Evolutionary conservation across 495 filamentous ascomycete species (phyloP).

Genomic region (Penicillium argentinense): DNA sequence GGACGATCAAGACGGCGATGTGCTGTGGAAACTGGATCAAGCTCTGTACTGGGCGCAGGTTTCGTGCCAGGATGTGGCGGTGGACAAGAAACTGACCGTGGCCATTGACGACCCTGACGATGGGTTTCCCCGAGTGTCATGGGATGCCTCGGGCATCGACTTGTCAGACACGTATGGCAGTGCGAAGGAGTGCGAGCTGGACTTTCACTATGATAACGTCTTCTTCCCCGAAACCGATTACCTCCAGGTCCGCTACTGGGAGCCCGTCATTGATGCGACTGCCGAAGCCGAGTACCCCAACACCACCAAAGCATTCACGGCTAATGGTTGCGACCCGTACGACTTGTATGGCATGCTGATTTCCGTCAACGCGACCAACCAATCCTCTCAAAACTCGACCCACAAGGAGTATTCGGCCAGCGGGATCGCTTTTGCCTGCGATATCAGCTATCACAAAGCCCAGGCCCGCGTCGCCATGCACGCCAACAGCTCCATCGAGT

Average conservation of each 20-base stretch:
- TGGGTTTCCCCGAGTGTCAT: conserved; percentile 22
- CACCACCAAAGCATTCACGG: conserved; percentile 25
- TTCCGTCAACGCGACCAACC: conserved; percentile 34
- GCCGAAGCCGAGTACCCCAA: conserved; percentile 14
- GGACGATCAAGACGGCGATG: conserved; percentile 19
- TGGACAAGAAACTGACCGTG: conserved; percentile 24
- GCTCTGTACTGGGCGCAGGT: conserved; percentile 40
- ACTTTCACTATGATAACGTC: conserved; percentile 36
- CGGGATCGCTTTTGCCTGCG: conserved; percentile 37
- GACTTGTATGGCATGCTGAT: conserved; percentile 43
- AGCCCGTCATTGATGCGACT: conserved; percentile 25
- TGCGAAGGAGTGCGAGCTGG: conserved; percentile 24
- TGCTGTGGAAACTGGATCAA: conserved; percentile 38
- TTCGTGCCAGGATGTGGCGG: conserved; percentile 23
- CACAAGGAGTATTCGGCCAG: conserved; percentile 24
- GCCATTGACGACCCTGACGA: conserved; percentile 20
- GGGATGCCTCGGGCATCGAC: conserved; percentile 31
- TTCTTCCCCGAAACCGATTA: conserved; percentile 35
- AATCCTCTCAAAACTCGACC: neutral
- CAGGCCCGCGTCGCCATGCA: conserved; percentile 37
- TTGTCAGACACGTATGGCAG: conserved; percentile 17
- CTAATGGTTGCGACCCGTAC: conserved; percentile 32
- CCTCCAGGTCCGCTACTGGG: conserved; percentile 43
- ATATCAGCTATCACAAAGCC: conserved; percentile 34
- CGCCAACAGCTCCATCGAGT: conserved; percentile 41